Evolutionary conservation across 139 green algal species (phyloP).

Genomic region (Chlorella sp.): DNA sequence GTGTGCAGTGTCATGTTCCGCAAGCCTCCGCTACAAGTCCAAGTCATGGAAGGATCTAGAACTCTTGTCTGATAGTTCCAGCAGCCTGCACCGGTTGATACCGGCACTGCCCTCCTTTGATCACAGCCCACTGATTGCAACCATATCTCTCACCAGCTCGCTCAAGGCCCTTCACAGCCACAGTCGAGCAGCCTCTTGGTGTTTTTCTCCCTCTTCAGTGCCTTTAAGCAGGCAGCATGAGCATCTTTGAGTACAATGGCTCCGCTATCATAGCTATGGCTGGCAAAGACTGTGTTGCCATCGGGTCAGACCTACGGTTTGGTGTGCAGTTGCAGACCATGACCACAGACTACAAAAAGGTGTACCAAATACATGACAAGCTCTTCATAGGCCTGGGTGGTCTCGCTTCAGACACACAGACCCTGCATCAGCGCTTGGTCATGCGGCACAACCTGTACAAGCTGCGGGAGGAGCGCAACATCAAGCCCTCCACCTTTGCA

Average conservation of each 20-base stretch:
- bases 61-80: too few species aligned
- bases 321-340: slow-evolving; percentile 96
- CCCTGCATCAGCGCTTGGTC: slow-evolving; percentile 73
- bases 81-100: too few species aligned
- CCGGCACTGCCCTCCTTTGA: too few species aligned
- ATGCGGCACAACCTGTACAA: slow-evolving; percentile 99
- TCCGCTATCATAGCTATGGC: slow-evolving; percentile 77
- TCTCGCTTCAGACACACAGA: slow-evolving; percentile 86
- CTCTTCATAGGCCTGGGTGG: slow-evolving; percentile 92
- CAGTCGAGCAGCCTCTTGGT: too few species aligned
- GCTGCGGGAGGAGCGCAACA: slow-evolving; percentile 92
- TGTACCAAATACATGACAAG: slow-evolving; percentile 90
- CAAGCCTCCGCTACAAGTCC: too few species aligned
- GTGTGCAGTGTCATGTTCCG: too few species aligned
- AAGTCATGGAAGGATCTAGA: too few species aligned
- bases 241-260: slow-evolving; percentile 94
- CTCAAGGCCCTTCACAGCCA: too few species aligned
- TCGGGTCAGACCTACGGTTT: slow-evolving; percentile 92
- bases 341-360: slow-evolving; percentile 90
- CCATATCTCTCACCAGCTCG: too few species aligned
- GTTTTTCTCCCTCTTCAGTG: too few species aligned
- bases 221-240: too few species aligned
- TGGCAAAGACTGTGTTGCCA: slow-evolving; percentile 92
- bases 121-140: too few species aligned
- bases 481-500: slow-evolving; percentile 89